Percentiles rank a stretch among this genome's conserved stretches.
These are phyloP conservation scores for Flaveria sonorensis DNA, from an alignment of 129 eudicot genomes.

Conservation along the genomic window DNA sequence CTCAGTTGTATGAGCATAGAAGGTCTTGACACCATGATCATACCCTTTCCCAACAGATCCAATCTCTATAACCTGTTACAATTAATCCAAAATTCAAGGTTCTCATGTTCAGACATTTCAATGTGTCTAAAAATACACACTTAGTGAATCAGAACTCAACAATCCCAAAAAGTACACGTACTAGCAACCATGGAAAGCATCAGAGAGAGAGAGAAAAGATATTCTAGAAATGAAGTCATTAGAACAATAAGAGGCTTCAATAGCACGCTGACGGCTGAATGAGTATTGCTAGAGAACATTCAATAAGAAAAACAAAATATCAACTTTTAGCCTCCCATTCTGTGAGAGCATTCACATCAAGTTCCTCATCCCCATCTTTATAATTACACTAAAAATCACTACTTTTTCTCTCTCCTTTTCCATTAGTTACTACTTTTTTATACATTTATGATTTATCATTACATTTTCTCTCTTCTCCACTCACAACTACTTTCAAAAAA, in stretches of 20 bases:
- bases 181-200: neutral
- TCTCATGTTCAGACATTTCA: slow-evolving; percentile 16
- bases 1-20: slow-evolving; percentile 79
- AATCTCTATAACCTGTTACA: slow-evolving; percentile 77
- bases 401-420: too few relatives aligned
- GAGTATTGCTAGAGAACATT: neutral
- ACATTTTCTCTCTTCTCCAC: too few relatives aligned
- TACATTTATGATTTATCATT: too few relatives aligned
- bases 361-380: too few relatives aligned
- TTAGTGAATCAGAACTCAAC: slow-evolving; percentile 1
- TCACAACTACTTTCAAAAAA: too few relatives aligned
- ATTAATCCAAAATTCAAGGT: slow-evolving; percentile 17
- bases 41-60: slow-evolving; percentile 94
- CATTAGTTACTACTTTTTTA: too few relatives aligned
- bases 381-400: too few relatives aligned
- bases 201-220: neutral
- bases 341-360: neutral
- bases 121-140: neutral
- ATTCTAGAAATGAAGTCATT: slow-evolving; percentile 15
- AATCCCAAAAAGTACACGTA: neutral
- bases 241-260: neutral
- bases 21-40: slow-evolving; percentile 57
- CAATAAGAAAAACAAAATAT: neutral
- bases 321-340: slow-evolving; percentile 8
- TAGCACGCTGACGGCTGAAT: neutral